These are phyloP conservation scores for Acanthamoeba rhysodes DNA, from an alignment of 208 protist genomes.

Conservation along the genomic window DNA sequence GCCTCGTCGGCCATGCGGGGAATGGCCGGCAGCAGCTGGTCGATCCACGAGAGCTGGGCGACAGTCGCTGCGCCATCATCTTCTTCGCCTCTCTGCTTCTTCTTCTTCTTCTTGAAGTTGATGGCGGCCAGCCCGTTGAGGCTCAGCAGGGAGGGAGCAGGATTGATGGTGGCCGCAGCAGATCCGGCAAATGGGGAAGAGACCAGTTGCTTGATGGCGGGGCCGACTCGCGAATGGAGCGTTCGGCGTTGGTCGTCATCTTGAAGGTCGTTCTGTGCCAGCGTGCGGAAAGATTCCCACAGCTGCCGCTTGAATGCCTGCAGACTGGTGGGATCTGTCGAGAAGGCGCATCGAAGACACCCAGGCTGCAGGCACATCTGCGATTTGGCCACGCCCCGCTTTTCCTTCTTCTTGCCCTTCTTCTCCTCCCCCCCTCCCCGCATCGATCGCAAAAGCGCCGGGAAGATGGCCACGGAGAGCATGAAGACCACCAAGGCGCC, in stretches of 20 bases:
- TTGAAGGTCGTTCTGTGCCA: background rate
- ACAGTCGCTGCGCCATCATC: background rate
- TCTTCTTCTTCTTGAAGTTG: background rate
- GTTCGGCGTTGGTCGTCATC: background rate
- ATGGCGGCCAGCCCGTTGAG: background rate
- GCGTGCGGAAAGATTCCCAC: background rate
- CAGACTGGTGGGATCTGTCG: background rate
- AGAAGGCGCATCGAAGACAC: conserved; percentile 22
- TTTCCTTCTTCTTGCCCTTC: conserved; percentile 4
- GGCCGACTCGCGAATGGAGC: background rate
- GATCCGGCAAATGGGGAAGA: background rate
- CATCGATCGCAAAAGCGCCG: background rate
- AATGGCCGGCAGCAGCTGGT: background rate
- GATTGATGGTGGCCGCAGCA: background rate
- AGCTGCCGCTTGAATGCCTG: conserved; percentile 5
- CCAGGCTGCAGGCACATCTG: conserved; percentile 12
- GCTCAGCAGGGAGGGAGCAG: background rate
- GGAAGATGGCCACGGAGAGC: background rate
- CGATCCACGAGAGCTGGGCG: background rate
- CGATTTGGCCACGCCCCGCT: background rate
- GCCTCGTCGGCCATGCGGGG: background rate
- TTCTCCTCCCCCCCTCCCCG: background rate
- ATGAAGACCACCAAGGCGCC: background rate
- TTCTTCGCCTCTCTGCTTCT: too few species aligned
- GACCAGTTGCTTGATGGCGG: background rate